Evolutionary conservation across 1,284 basidiomycete species (phyloP).

Genomic region (Trichosporon sp.): DNA sequence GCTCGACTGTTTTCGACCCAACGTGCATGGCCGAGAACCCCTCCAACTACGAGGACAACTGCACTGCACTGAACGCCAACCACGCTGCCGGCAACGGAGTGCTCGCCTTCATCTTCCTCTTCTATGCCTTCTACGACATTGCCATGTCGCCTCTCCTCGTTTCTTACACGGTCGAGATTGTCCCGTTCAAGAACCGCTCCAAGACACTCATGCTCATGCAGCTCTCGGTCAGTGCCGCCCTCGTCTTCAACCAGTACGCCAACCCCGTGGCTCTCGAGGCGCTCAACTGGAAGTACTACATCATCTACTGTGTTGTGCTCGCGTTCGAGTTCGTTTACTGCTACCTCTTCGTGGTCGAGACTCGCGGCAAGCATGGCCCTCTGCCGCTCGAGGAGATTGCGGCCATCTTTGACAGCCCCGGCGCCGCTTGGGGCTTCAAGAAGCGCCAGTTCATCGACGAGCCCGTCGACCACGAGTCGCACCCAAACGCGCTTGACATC

Average conservation of each 20-base stretch:
- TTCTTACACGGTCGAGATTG: constrained; percentile 33
- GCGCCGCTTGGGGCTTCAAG: constrained; percentile 29
- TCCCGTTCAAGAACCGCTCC: constrained; percentile 62
- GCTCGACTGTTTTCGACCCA: constrained; percentile 35
- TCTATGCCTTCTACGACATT: constrained; percentile 55
- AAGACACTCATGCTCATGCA: constrained; percentile 69
- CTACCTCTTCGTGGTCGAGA: constrained; percentile 53
- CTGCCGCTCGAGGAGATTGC: constrained; percentile 53
- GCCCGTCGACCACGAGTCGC: constrained; percentile 15
- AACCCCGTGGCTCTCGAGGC: constrained; percentile 50
- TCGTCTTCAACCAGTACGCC: constrained; percentile 53
- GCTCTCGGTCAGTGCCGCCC: constrained; percentile 48
- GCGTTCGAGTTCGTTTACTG: constrained; percentile 54
- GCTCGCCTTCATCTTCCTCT: constrained; percentile 35
- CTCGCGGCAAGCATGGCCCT: constrained; percentile 37
- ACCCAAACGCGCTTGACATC: neutral
- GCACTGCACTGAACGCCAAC: constrained; percentile 29
- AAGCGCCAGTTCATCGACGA: constrained; percentile 19
- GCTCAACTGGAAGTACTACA: constrained; percentile 48
- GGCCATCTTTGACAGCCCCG: constrained; percentile 36
- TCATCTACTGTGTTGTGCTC: constrained; percentile 44
- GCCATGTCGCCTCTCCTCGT: constrained; percentile 54
- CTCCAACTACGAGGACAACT: constrained; percentile 64
- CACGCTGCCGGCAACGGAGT: constrained; percentile 28
- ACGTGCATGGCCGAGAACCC: constrained; percentile 53